Percentiles rank a stretch among this genome's conserved stretches.
Conservation (phyloP, 1,284 basidiomycete species). For the Rugiboletus extremiorientalis region DNA sequence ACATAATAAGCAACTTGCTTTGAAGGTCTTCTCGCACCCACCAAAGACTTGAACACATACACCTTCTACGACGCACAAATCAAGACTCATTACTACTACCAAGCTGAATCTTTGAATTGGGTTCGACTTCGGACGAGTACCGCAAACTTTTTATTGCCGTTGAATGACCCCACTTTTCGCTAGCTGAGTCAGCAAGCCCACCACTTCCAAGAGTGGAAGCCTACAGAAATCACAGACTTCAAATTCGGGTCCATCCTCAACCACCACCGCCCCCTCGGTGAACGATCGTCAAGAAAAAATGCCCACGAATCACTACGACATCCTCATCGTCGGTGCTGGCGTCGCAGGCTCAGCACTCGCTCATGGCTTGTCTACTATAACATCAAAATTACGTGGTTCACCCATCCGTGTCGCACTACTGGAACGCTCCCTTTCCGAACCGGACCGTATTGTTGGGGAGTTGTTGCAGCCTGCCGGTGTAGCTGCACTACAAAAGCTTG, state of each 20-base stretch:
- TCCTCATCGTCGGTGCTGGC: slow-evolving; percentile 89
- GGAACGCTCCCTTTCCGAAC: slow-evolving; percentile 88
- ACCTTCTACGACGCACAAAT: no score
- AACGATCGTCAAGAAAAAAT: slow-evolving; percentile 12
- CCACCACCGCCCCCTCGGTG: not conserved
- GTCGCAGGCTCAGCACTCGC: slow-evolving; percentile 81
- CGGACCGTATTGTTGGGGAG: slow-evolving; percentile 97
- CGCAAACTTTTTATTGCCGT: not conserved
- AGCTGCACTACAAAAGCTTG: slow-evolving; percentile 73
- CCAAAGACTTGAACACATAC: no score
- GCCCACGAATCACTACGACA: slow-evolving; percentile 55
- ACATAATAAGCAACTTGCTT: no score
- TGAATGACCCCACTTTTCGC: slow-evolving; percentile 10
- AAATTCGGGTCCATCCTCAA: not conserved
- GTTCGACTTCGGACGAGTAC: no score
- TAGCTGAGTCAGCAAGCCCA: slow-evolving; percentile 20
- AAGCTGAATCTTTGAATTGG: no score
- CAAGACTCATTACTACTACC: no score
- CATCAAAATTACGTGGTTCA: slow-evolving; percentile 41
- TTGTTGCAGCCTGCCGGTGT: slow-evolving; percentile 95
- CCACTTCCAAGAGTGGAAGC: no score
- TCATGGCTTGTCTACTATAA: slow-evolving; percentile 60
- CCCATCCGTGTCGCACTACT: slow-evolving; percentile 80
- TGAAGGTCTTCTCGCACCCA: no score
- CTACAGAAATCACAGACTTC: not conserved